These are phyloP conservation scores for Tympanopsis confertula DNA, from an alignment of 2,329 filamentous ascomycete species.

Conservation along the genomic window DNA sequence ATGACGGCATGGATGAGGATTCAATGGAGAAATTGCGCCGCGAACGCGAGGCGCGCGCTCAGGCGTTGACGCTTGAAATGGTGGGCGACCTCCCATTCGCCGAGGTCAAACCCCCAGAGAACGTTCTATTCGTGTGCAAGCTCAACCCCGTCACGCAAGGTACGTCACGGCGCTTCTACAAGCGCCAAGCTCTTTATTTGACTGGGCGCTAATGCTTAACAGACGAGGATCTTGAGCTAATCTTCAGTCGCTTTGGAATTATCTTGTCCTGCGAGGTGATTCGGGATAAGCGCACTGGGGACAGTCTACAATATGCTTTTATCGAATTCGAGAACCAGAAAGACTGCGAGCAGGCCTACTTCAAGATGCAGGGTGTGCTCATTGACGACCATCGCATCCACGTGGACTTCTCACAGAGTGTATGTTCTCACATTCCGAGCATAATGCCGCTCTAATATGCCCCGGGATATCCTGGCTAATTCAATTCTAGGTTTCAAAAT, in stretches of 20 bases:
- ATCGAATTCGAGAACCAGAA: slow-evolving; percentile 66
- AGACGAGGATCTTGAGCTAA: slow-evolving; percentile 63
- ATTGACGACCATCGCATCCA: slow-evolving; percentile 71
- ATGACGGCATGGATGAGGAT: slow-evolving; percentile 52
- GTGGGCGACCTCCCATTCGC: slow-evolving; percentile 67
- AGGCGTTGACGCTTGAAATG: slow-evolving; percentile 65
- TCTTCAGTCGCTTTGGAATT: slow-evolving; percentile 65
- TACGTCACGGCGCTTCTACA: not conserved
- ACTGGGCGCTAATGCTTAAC: slow-evolving; percentile 20
- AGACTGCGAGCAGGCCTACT: slow-evolving; percentile 65
- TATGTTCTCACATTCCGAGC: no score
- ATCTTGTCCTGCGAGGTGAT: slow-evolving; percentile 68
- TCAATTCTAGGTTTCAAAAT: slow-evolving; percentile 24
- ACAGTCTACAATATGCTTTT: slow-evolving; percentile 66
- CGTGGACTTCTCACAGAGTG: slow-evolving; percentile 71
- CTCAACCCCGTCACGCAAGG: slow-evolving; percentile 55
- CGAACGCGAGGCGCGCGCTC: slow-evolving; percentile 62
- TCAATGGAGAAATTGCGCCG: slow-evolving; percentile 51
- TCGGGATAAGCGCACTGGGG: slow-evolving; percentile 59
- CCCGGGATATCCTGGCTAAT: no score
- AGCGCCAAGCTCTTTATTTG: no score
- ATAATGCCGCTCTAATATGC: not conserved
- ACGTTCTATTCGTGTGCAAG: slow-evolving; percentile 69
- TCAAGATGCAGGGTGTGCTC: slow-evolving; percentile 69
- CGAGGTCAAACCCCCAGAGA: slow-evolving; percentile 67